Percentiles rank a stretch among this genome's conserved stretches.
Conservation (phyloP, 176 grass and related monocot genomes). For the Bonia amplexicaulis region DNA sequence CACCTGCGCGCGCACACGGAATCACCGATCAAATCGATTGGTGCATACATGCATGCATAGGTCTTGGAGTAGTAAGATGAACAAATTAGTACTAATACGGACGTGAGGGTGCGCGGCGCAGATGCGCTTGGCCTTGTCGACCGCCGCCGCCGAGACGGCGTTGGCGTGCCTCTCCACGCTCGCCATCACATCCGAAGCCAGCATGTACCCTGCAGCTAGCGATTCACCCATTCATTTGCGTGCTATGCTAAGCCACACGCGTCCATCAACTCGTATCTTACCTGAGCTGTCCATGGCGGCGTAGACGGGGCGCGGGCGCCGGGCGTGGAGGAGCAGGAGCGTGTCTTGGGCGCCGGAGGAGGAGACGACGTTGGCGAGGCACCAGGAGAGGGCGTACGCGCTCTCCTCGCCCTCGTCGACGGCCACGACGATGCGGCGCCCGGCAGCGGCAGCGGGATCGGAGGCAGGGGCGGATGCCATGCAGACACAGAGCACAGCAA, state of each 20-base stretch:
- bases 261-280: background rate
- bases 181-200: constrained; percentile 40
- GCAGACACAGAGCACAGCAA: too few species aligned
- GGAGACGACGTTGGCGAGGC: constrained; percentile 47
- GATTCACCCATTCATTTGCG: background rate
- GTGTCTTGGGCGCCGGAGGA: background rate
- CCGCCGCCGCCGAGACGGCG: constrained; percentile 29
- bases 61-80: too few species aligned
- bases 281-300: constrained; percentile 45
- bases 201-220: constrained; percentile 26
- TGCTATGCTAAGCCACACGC: background rate
- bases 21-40: background rate
- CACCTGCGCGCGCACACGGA: background rate
- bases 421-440: constrained; percentile 44
- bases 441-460: background rate
- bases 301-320: constrained; percentile 43
- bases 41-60: too few species aligned
- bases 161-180: constrained; percentile 33
- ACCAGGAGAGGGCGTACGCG: constrained; percentile 51
- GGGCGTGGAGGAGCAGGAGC: constrained; percentile 43
- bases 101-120: constrained; percentile 33
- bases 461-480: background rate
- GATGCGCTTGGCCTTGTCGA: constrained; percentile 31
- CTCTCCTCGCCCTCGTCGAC: constrained; percentile 59
- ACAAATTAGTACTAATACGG: background rate